Percentiles rank a stretch among this genome's conserved stretches.
Conservation (phyloP, 306 rosid species). For the Cucurbita moschata region DNA sequence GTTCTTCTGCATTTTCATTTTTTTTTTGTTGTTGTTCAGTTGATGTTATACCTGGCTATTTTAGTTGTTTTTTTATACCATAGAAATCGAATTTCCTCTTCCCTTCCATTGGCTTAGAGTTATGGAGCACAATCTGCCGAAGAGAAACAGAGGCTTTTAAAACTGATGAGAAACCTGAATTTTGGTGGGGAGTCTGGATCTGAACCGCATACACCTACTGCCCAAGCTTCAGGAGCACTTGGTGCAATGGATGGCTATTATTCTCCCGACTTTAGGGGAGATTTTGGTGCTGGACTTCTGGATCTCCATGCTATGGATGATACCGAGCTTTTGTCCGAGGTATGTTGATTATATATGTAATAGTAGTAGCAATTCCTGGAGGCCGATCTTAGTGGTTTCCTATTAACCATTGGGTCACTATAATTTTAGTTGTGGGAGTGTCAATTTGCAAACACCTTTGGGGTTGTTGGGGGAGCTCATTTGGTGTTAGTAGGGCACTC, state of each 20-base stretch:
- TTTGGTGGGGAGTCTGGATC: slow-evolving; percentile 86
- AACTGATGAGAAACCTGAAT: slow-evolving; percentile 85
- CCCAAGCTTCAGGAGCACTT: slow-evolving; percentile 45
- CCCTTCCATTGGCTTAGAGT: slow-evolving; percentile 30
- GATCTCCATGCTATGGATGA: slow-evolving; percentile 99
- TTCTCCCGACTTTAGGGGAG: slow-evolving; percentile 87
- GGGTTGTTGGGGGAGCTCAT: not conserved
- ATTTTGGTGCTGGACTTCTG: slow-evolving; percentile 92
- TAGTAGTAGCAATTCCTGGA: not conserved
- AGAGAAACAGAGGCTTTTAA: slow-evolving; percentile 86
- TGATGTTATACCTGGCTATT: not conserved
- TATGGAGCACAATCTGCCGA: slow-evolving; percentile 94
- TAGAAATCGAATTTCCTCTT: not conserved
- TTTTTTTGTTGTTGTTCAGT: not conserved
- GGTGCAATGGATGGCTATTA: slow-evolving; percentile 48
- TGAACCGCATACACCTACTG: slow-evolving; percentile 56
- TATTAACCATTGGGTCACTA: not conserved
- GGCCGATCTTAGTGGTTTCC: not conserved
- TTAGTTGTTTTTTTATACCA: not conserved
- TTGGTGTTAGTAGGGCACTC: not conserved
- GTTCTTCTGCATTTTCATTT: not conserved
- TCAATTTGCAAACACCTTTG: not conserved
- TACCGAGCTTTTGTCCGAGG: slow-evolving; percentile 91
- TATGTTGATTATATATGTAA: slow-evolving; percentile 9
- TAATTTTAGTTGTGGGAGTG: not conserved